Base-by-base conservation (phyloP, 2,329 filamentous ascomycete genomes). In the Neonectria coccinea region DNA sequence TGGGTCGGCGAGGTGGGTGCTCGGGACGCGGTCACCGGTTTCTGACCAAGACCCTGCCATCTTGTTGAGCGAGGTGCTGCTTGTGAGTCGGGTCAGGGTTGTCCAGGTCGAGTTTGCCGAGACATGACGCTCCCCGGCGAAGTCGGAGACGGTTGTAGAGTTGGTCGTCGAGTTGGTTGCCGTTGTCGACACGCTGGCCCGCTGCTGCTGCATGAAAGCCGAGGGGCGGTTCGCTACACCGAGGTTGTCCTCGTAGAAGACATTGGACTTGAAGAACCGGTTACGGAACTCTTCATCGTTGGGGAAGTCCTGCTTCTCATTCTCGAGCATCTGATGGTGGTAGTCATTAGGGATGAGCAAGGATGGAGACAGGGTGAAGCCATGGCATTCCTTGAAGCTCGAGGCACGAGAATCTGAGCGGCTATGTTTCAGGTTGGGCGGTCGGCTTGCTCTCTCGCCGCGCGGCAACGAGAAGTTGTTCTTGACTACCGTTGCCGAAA, bases 311-410 rank as follows among this genome's bases (percentile, higher is more conserved):
- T 73, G 68, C 58, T 67, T 73, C 53, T 77, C 74, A 8, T 67
- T 62, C 45, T 78, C 74, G 44, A 84, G 74, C 80, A 88, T 85
- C 69, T 88, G 82, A 65, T 85, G 81, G 56, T 86, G 83, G 68
- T 85, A 88, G 56, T 91, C 88, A 51, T 80, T 77, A 12, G 88
- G 88, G 57, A 90, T 88, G 54, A 90, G 80, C n/a, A 90, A 80
- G 4, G 86, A 86, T 0, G 88, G 88, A 8, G 88, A 90, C 36
- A 90, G 76, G 45, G 80, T 83, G 72, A 89, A 89, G 14, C 85
- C 86, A 60, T 89, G 85, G 0, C 83, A 84, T 73, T 89, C 88
- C 69, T 84, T 85, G 74, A 87, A 89, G 72, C 82, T 88, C 2
- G 83, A 85, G 0, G 82, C 80, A 14, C 82, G 80, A 3, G 87